Evolutionary conservation across 805 yeast species (phyloP), one percentile per base, ranked within the genome.

Genomic region (Lipomyces chichibuensis): DNA sequence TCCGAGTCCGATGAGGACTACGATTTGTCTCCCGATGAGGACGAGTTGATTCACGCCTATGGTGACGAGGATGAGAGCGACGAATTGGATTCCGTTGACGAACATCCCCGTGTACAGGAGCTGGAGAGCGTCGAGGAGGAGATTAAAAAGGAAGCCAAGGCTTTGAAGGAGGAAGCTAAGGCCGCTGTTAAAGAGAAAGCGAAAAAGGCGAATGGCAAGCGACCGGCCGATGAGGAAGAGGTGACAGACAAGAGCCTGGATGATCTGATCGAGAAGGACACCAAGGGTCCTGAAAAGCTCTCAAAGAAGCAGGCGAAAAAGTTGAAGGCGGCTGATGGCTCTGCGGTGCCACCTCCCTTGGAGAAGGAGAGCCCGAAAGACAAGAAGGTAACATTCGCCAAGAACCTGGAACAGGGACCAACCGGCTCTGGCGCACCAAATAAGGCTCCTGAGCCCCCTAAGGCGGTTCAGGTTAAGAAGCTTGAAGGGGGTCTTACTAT

Each of bases 371-470:
- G 69, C 54, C 74, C 72, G 68, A 70, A 80, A 77, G 92, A 88
- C 71, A 88, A 88, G 81, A 86, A 88, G 77, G 98, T 94, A 67
- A 90, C 92, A 79, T 95, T 94, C 84, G 85, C 91, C 80, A 87
- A 92, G 80, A 88, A 90, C 72, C 87, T 94, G 76, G 98, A 94
- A 82, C 96, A 92, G 83, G 97, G 97, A 69, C 98, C 98, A 78
- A 88, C 94, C 35, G 80, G 80, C 59, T 68, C 80, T 43, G 75
- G 75, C 73, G 63, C 77, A 59, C 59, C 70, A 59, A 46, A 63
- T 8, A 58, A 65, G 52, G 65, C 80, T 37, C 74, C 72, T 60
- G 84, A 89, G 73, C 73, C 69, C 57, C 54, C 62, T 46, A 59
- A 55, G 35, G 59, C 63, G n/a, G 85, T 62, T 33, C 59, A 64